Percentiles rank a stretch among this genome's conserved stretches.
These are phyloP conservation scores for Boletus rufocinnamomeus DNA, from an alignment of 768 basidiomycete species.

Conservation along the genomic window DNA sequence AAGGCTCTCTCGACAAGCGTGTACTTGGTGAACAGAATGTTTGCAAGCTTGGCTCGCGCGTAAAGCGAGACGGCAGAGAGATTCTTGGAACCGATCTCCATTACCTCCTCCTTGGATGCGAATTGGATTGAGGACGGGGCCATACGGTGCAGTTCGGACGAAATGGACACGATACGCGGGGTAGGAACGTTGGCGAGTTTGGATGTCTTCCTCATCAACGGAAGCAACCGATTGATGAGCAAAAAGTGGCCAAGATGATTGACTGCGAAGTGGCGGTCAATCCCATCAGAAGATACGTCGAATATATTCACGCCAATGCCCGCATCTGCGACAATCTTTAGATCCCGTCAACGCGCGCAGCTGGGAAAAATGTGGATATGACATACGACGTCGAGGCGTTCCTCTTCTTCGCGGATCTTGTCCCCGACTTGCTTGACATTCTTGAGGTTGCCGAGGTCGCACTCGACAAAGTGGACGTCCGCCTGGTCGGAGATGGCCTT, in stretches of 20 bases:
- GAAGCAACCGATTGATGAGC: constrained; percentile 4
- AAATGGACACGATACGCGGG: constrained; percentile 8
- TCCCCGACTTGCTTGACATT: neutral
- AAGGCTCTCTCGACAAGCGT: constrained; percentile 3
- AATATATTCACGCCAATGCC: neutral
- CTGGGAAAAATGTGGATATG: neutral
- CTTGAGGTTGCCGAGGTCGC: neutral
- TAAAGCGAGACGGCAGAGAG: constrained; percentile 10
- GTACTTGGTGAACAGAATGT: neutral
- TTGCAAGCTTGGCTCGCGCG: constrained; percentile 4
- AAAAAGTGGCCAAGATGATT: neutral
- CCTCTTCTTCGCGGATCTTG: neutral
- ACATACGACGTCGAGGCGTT: neutral
- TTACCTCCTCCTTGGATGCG: neutral
- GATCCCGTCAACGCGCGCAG: neutral
- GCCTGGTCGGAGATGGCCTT: neutral
- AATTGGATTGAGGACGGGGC: constrained; percentile 2
- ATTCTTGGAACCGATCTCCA: neutral
- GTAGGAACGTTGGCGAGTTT: neutral
- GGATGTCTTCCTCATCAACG: constrained; percentile 4
- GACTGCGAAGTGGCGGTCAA: neutral
- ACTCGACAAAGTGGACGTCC: neutral
- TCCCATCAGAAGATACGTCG: neutral
- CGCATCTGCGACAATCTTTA: neutral
- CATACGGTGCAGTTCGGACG: constrained; percentile 6